A percentile compares a stretch with the other conserved stretches of the same genome.
Evolutionary conservation across 768 basidiomycete species (phyloP).

Genomic region (Chalciporus sphaerocephalus): DNA sequence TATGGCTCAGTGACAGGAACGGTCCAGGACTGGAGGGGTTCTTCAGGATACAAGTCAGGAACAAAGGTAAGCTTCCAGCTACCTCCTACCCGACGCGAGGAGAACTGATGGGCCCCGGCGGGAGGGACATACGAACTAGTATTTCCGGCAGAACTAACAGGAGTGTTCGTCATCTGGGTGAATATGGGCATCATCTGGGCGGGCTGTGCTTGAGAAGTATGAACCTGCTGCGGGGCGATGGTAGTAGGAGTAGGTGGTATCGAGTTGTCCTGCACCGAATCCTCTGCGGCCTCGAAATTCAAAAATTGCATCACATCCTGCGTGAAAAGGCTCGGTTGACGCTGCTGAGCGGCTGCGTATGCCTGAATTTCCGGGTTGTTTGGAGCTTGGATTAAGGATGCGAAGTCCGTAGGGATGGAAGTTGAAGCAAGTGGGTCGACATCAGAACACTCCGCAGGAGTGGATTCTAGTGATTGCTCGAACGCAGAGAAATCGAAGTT

Average conservation of each 20-base stretch:
- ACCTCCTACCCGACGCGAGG: conserved; percentile 51
- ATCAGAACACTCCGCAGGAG: conserved; percentile 2
- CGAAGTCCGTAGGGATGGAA: conserved; percentile 14
- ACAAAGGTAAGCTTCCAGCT: conserved; percentile 40
- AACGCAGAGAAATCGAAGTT: conserved; percentile 19
- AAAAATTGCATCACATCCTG: conserved; percentile 37
- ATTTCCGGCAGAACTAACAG: conserved; percentile 4
- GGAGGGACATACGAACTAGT: conserved; percentile 46
- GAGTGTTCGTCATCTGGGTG: conserved; percentile 25
- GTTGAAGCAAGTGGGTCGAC: conserved; percentile 1
- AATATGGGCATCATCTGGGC: conserved; percentile 22
- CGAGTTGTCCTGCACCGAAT: conserved; percentile 4
- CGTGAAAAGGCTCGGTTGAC: conserved; percentile 20
- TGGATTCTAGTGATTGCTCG: conserved; percentile 5
- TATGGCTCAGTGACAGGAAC: conserved; percentile 11
- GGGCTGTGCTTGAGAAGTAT: conserved; percentile 12
- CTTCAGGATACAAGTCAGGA: conserved; percentile 27
- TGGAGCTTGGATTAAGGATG: conserved; percentile 19
- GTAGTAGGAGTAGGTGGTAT: conserved; percentile 3
- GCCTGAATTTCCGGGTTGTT: conserved; percentile 10
- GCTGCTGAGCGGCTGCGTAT: conserved; percentile 13
- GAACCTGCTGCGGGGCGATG: conserved; percentile 25
- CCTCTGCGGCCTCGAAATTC: conserved; percentile 32
- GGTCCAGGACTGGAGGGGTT: conserved; percentile 28
- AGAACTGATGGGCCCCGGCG: conserved; percentile 46